Evolutionary conservation across 2,329 filamentous ascomycete species (phyloP).

Genomic region (Aspergillus transmontanensis): DNA sequence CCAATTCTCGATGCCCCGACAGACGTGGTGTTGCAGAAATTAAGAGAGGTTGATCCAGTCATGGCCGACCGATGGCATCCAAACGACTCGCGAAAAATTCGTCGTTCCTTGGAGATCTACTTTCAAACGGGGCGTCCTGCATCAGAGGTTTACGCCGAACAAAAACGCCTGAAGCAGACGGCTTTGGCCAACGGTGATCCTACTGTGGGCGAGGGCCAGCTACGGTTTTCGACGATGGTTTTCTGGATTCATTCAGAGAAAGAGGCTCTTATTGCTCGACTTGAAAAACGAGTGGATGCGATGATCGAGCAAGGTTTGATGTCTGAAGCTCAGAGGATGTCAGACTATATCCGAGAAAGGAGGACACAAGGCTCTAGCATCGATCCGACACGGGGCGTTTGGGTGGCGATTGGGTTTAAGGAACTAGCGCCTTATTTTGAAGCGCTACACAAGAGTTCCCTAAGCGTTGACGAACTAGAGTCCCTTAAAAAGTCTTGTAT

Average conservation of each 20-base stretch:
- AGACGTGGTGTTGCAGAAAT: conserved; percentile 69
- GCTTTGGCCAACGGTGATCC: conserved; percentile 25
- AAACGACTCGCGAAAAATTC: conserved; percentile 86
- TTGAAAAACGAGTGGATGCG: conserved; percentile 77
- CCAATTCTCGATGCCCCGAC: conserved; percentile 74
- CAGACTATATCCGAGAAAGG: conserved; percentile 49
- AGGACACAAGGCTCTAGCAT: conserved; percentile 55
- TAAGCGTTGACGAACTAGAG: conserved; percentile 48
- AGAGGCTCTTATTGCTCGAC: conserved; percentile 66
- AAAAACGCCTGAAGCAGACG: conserved; percentile 49
- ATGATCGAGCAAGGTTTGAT: conserved; percentile 74
- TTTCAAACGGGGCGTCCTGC: conserved; percentile 78
- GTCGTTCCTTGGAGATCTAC: conserved; percentile 85
- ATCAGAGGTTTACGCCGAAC: conserved; percentile 84
- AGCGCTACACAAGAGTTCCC: conserved; percentile 40
- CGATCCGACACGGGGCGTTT: conserved; percentile 82
- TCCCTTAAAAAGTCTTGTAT: conserved; percentile 62
- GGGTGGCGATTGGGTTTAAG: conserved; percentile 96
- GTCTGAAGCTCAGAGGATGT: conserved; percentile 61
- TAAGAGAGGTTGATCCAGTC: conserved; percentile 79
- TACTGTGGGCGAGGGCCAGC: conserved; percentile 24
- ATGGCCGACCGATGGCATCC: conserved; percentile 96
- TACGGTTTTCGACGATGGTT: conserved; percentile 65
- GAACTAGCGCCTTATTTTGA: conserved; percentile 76
- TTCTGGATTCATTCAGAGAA: conserved; percentile 85